Evolutionary conservation across 176 grass and related monocot genomes (phyloP).

Genomic region (Ampelocalamus luodianensis): DNA sequence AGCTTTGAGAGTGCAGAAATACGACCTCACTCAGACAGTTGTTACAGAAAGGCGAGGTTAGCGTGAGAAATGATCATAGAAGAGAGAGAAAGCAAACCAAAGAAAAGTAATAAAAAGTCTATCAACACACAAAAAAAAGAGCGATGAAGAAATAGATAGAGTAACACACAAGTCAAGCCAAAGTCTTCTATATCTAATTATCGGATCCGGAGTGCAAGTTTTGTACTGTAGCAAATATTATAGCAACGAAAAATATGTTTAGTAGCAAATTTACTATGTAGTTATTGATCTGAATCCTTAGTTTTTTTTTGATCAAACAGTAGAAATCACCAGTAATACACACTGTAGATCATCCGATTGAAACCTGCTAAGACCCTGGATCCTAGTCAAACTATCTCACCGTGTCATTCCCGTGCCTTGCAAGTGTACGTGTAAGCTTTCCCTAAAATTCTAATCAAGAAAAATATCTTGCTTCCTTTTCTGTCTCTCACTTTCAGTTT

Average conservation of each 20-base stretch:
- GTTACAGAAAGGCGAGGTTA: neutral
- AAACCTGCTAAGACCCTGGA: too few relatives aligned
- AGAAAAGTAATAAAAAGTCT: neutral
- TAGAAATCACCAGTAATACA: too few relatives aligned
- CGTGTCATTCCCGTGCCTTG: neutral
- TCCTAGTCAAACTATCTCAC: neutral
- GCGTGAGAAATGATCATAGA: conserved; percentile 11
- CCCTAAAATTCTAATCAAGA: neutral
- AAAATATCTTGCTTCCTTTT: neutral
- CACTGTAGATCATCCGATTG: too few relatives aligned
- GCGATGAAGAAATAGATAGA: conserved; percentile 34
- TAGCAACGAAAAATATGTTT: too few relatives aligned
- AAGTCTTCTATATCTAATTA: conserved; percentile 4
- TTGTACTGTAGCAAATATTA: too few relatives aligned
- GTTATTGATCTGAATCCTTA: too few relatives aligned
- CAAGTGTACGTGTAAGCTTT: neutral
- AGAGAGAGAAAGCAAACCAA: conserved; percentile 26
- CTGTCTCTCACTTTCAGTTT: neutral
- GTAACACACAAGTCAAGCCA: conserved; percentile 42
- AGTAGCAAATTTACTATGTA: too few relatives aligned
- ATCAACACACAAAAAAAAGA: neutral
- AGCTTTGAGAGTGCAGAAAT: too few relatives aligned
- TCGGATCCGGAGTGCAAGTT: neutral
- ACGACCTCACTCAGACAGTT: too few relatives aligned
- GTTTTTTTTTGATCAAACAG: too few relatives aligned